Conservation (phyloP, 129 eudicot species). For the Pittosporum tobira region DNA sequence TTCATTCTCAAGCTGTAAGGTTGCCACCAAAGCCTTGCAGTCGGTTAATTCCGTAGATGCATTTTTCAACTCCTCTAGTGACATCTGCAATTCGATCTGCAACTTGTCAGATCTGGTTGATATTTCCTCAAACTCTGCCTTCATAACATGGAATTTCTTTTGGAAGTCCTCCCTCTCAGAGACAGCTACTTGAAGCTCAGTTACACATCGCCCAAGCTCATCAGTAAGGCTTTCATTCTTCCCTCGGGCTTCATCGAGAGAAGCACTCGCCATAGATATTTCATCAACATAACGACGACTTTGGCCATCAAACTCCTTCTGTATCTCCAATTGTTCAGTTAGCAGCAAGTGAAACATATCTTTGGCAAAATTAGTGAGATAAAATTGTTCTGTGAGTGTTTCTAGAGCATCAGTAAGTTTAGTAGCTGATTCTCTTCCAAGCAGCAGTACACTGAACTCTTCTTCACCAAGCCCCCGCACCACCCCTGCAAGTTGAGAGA, state of each 20-base stretch:
- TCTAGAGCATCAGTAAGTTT: slow-evolving; percentile 29
- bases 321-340: slow-evolving; percentile 30
- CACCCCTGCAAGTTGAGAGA: slow-evolving; percentile 50
- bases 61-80: slow-evolving; percentile 38
- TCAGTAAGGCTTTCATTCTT: slow-evolving; percentile 42
- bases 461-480: slow-evolving; percentile 45
- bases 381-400: slow-evolving; percentile 54
- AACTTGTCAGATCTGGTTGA: slow-evolving; percentile 45
- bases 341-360: slow-evolving; percentile 52
- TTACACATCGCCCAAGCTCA: slow-evolving; percentile 46
- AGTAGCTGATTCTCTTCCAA: slow-evolving; percentile 29
- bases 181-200: slow-evolving; percentile 39
- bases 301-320: slow-evolving; percentile 23
- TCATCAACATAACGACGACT: slow-evolving; percentile 35
- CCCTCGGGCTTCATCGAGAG: slow-evolving; percentile 33
- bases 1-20: slow-evolving; percentile 49
- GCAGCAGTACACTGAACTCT: slow-evolving; percentile 42
- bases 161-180: slow-evolving; percentile 45
- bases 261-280: slow-evolving; percentile 27
- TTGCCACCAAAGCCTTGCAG: slow-evolving; percentile 44
- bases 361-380: slow-evolving; percentile 40
- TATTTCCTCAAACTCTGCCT: slow-evolving; percentile 32
- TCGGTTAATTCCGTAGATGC: slow-evolving; percentile 46
- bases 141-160: slow-evolving; percentile 32
- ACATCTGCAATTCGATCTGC: slow-evolving; percentile 39